Evolutionary conservation across 805 yeast species (phyloP).

Genomic region (Suhomyces sp.): DNA sequence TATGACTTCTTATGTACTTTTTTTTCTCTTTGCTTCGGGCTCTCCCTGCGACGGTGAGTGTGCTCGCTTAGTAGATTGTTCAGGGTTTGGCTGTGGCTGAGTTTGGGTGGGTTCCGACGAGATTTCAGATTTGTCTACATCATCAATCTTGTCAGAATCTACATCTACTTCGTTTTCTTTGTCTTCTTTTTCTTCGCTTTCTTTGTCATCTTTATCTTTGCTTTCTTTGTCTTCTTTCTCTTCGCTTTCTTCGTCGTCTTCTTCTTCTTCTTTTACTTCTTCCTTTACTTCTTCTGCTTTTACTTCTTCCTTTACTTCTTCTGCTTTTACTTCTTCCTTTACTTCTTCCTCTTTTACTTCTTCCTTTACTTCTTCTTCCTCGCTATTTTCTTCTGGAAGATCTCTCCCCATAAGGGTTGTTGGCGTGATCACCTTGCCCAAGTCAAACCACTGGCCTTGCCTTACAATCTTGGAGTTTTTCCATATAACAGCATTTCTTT

Average conservation of each 20-base stretch:
- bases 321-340: slow-evolving; percentile 1
- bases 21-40: neutral
- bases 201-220: too few relatives aligned
- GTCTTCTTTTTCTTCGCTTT: neutral
- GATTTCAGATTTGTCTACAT: neutral
- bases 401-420: slow-evolving; percentile 7
- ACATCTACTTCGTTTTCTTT: neutral
- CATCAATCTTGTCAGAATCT: neutral
- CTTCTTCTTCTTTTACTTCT: neutral
- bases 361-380: slow-evolving; percentile 6
- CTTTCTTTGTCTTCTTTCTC: neutral
- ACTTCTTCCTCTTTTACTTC: slow-evolving; percentile 4
- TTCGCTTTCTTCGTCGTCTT: neutral
- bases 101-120: too few relatives aligned
- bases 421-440: slow-evolving; percentile 15
- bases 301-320: neutral
- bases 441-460: slow-evolving; percentile 23
- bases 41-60: neutral
- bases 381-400: slow-evolving; percentile 7
- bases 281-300: neutral
- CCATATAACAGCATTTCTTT: slow-evolving; percentile 33
- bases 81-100: neutral
- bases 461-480: slow-evolving; percentile 25
- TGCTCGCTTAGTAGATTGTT: neutral
- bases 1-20: neutral